Base-by-base conservation (phyloP, 495 filamentous ascomycete species). In the Beverwykella pulmonaria region DNA sequence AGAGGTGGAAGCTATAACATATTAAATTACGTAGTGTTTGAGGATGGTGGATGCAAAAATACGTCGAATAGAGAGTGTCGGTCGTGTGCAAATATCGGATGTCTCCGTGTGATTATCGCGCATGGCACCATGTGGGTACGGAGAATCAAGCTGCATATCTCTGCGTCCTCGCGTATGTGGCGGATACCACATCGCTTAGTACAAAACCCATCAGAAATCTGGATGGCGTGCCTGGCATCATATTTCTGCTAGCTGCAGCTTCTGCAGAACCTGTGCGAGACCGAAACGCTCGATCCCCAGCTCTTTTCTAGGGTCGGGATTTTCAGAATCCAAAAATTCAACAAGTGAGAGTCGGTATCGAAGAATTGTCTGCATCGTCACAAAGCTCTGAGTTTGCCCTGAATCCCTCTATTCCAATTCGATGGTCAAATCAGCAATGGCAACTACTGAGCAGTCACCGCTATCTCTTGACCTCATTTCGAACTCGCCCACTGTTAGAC, bases 221-320 rank as follows among this genome's bases (percentile, higher is more conserved):
- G 2, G 26, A 29, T 63, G 60, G 54, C 49, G 60, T 63, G 54
- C 50, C 60, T 63, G 34, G 32, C 14, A 27, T 3, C 23, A 26
- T 46, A 9, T 25, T 23, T n/a, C 22, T 23, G n/a, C 26, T 53
- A 29, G 27, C 26, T 15, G 46, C 29, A 29, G 20, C 41, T 47
- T 12, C 4, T 22, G 56, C 56, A 25, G 39, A 14, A 2, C 39
- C 6, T 12, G 8, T 12, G 5, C 8, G 39, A n/a, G 39, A 44
- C 39, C 8, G 39, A 44, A 44, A 44, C 39, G 15, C 17, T 44
- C 6, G 39, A 44, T 12, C 30, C 30, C 30, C 4, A 44, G 39
- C 39, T n/a, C 39, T 44, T 44, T 9, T 44, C 39, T n/a, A 44
- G 39, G 8, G 39, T 44, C 15, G 17, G 17, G 39, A 44, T n/a